These are phyloP conservation scores for Boletellus deceptivus DNA, from an alignment of 1,284 basidiomycete genomes.

Conservation along the genomic window DNA sequence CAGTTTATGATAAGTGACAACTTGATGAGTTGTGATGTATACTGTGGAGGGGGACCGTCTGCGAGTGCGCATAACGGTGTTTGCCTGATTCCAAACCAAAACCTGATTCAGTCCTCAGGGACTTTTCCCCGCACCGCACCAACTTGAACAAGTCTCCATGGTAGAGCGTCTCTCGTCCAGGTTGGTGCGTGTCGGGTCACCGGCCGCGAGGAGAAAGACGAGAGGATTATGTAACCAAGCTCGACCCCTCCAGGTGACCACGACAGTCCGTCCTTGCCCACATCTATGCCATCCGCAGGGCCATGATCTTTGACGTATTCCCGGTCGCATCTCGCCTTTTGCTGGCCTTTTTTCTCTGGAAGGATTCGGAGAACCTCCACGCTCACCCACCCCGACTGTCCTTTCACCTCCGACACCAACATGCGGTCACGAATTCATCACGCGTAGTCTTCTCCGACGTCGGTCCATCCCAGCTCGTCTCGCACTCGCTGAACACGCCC, in stretches of 20 bases:
- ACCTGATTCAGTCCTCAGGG: neutral
- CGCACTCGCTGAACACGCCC: slow-evolving; percentile 20
- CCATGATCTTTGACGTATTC: slow-evolving; percentile 24
- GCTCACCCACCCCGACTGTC: slow-evolving; percentile 33
- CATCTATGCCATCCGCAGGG: neutral
- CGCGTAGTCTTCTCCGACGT: slow-evolving; percentile 57
- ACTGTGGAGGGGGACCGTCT: too few species aligned
- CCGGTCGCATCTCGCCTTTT: slow-evolving; percentile 25
- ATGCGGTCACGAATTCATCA: slow-evolving; percentile 50
- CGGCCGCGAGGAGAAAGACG: neutral
- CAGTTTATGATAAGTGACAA: neutral
- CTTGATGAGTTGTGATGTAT: neutral
- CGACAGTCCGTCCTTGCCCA: too few species aligned
- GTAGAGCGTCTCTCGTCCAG: neutral
- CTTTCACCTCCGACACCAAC: slow-evolving; percentile 66
- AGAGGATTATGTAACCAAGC: slow-evolving; percentile 12
- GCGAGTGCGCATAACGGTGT: neutral
- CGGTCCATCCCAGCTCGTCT: slow-evolving; percentile 27
- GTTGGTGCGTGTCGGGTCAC: neutral
- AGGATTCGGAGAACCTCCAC: slow-evolving; percentile 9
- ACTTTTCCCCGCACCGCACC: neutral
- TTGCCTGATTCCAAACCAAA: neutral
- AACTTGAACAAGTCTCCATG: neutral
- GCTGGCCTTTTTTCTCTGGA: slow-evolving; percentile 25
- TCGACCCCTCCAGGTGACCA: neutral